These are phyloP conservation scores for Fagopyrum tataricum DNA, from an alignment of 148 eudicot genomes.

Conservation along the genomic window DNA sequence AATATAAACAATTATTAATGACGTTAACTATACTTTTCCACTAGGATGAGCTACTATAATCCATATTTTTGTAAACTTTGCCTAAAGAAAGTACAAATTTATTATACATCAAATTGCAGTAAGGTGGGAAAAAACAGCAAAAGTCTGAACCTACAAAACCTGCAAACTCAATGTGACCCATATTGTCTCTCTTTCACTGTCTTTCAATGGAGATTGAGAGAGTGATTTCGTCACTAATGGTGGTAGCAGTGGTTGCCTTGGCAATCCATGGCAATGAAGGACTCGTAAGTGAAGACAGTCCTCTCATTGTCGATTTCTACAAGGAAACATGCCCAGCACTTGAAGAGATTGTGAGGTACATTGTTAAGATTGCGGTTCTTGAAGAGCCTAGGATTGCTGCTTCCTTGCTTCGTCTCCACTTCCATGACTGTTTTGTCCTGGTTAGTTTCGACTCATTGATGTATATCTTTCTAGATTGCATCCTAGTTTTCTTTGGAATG, in stretches of 20 bases:
- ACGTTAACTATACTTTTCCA: neutral
- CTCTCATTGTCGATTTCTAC: constrained; percentile 37
- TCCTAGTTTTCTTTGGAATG: neutral
- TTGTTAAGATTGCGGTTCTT: constrained; percentile 39
- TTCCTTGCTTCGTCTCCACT: constrained; percentile 58
- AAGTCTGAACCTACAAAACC: neutral
- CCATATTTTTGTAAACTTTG: no score
- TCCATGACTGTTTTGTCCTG: constrained; percentile 69
- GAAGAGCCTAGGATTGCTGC: constrained; percentile 57
- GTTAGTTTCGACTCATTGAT: constrained; percentile 15
- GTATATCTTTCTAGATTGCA: no score
- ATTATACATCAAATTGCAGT: neutral
- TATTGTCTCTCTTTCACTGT: neutral
- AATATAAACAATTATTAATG: neutral
- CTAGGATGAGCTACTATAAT: no score
- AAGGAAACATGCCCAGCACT: constrained; percentile 42
- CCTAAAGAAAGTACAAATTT: no score
- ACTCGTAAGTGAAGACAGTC: constrained; percentile 12
- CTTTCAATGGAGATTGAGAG: neutral
- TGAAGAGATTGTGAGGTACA: constrained; percentile 40
- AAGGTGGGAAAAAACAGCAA: neutral
- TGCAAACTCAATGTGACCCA: constrained; percentile 3
- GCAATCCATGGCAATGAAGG: constrained; percentile 15
- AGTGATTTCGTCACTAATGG: neutral
- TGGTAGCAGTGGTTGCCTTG: constrained; percentile 15